Conservation (phyloP, 306 rosid genomes). For the Rosa rugosa region DNA sequence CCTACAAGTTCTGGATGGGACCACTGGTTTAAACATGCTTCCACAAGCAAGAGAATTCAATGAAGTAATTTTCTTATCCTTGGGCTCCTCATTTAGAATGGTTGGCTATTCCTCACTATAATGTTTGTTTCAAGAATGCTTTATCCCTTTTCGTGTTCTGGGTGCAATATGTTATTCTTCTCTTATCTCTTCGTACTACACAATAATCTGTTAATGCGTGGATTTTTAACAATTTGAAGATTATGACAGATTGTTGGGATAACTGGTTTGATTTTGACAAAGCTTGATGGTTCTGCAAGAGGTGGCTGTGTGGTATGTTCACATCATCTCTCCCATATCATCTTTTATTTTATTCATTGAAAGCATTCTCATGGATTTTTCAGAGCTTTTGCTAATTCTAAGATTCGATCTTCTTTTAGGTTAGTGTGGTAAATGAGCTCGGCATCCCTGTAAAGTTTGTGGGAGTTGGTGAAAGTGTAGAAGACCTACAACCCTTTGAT, state of each 20-base stretch:
- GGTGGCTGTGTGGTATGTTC: conserved; percentile 95
- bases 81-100: conserved; percentile 7
- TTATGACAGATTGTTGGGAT: conserved; percentile 77
- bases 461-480: conserved; percentile 92
- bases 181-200: neutral
- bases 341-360: neutral
- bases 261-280: conserved; percentile 89
- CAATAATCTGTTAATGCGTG: neutral
- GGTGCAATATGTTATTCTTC: neutral
- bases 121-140: conserved; percentile 3
- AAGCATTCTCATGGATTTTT: neutral
- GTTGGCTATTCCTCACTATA: neutral
- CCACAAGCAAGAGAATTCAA: conserved; percentile 96
- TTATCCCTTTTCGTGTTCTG: neutral
- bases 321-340: neutral
- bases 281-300: conserved; percentile 95
- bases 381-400: neutral
- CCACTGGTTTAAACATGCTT: conserved; percentile 97
- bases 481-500: conserved; percentile 95
- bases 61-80: conserved; percentile 52
- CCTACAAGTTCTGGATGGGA: conserved; percentile 93
- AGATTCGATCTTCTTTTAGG: conserved; percentile 45
- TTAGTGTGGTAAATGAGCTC: conserved; percentile 93
- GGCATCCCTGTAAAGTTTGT: conserved; percentile 95
- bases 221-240: conserved; percentile 11